Evolutionary conservation across 345 rosid species (phyloP), one percentile per base, ranked within the genome.

Genomic region (Aquilaria malaccensis): DNA sequence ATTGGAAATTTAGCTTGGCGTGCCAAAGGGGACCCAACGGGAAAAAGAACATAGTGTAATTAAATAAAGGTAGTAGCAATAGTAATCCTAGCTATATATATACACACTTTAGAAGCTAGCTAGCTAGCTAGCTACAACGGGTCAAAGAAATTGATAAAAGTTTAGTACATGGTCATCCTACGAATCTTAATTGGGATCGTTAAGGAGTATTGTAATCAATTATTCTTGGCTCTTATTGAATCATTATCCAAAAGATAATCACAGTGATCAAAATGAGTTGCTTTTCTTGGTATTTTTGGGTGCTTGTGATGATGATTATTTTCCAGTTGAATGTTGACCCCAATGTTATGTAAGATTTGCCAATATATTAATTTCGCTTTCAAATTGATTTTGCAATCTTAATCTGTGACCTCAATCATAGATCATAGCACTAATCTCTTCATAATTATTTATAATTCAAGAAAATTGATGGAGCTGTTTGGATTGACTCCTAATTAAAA

Each of bases 1-100:
- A 73, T 70, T 73, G 65, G 63, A 45, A 22, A 31, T 60, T 68
- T 56, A 9, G 58, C 61, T 57, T 65, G 74, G 78, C 70, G 49
- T 79, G 78, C 70, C 49, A 2, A 62, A 50, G 22, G 48, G 66
- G 54, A 33, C 61, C 61, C 74, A 48, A 45, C 13, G 29, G 22
- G 15, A 13, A n/a, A 6, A 46, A 70, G 33, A 54, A 58, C 63
- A 65, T 43, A 59, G 62, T 32, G 12, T 50, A 15, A 55, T 31
- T 48, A 47, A 29, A 2, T 52, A 30, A 13, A 6, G 41, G 32
- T 1, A 12, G 32, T 29, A 31, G 33, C 15, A 22, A 7, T 33
- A 15, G 10, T 52, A 11, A 14, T 14, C 22, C 22, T n/a, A 52
- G n/a, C 10, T 2, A 4, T 14, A 3, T 6, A 15, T 9, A 2